Evolutionary conservation across 495 filamentous ascomycete genomes (phyloP), one percentile per base, ranked within the genome.

Genomic region (Lepidopterella palustris): DNA sequence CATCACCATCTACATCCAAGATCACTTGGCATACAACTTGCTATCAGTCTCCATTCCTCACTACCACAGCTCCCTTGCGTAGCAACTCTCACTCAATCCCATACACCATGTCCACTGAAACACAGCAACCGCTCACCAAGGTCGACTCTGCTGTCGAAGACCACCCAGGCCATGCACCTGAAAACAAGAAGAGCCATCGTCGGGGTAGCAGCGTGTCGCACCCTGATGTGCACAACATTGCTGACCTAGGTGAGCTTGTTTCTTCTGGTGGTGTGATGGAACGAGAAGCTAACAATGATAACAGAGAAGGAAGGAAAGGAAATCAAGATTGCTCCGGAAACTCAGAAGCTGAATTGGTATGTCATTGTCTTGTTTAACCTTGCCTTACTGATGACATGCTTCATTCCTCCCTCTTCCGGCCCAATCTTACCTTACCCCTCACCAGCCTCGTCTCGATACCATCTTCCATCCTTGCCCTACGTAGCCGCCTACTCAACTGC

Each of bases 261-360:
- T 26, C 45, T 53, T 57, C 45, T 18, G 45, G 26, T 39, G 28
- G 27, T 51, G 23, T 21, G n/a, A 56, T 59, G 27, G 58, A 57
- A 58, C 62, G 45, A 51, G 59, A 21, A 42, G 61, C 64, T 72
- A 68, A 72, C 62, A 45, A 24, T 23, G 15, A 1, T 20, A 28
- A 61, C 70, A 96, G 91, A 92, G 74, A 82, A 83, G 63, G 81
- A 89, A 62, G 79, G 80, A 55, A 90, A 84, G 68, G 82, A 87
- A 58, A 71, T 96, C 28, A 76, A 85, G 62, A 84, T 96, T 63
- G 88, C 91, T 51, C 85, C 85, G 63, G 91, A 96, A 74, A 92
- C 91, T 54, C 91, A 96, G 74, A 85, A 83, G 70, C 84, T 90
- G 31, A 90, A 89, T 71, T 96, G 91, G 91, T 96, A 82, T 70